These are phyloP conservation scores for Yarrowia galli DNA, from an alignment of 1,139 yeast genomes.

Conservation along the genomic window DNA sequence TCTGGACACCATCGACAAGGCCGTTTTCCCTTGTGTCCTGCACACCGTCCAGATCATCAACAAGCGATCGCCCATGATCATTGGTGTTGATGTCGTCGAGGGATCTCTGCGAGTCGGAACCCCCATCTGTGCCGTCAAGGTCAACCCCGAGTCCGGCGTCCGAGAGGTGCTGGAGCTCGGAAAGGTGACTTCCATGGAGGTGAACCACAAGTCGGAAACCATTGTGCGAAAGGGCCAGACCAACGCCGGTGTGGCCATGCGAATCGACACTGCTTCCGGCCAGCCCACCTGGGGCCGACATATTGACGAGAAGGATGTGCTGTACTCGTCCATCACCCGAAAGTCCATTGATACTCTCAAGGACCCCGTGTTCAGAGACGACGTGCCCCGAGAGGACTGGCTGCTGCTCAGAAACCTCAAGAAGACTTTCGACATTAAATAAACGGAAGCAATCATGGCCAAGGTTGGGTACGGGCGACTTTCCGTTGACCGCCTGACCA, in stretches of 20 bases:
- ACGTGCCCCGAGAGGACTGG: constrained; percentile 96
- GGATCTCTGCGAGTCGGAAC: constrained; percentile 92
- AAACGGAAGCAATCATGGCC: constrained; percentile 39
- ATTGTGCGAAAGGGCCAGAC: constrained; percentile 93
- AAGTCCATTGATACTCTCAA: constrained; percentile 94
- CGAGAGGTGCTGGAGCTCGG: constrained; percentile 79
- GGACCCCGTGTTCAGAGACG: constrained; percentile 96
- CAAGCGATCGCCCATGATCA: constrained; percentile 98
- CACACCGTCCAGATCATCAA: constrained; percentile 95
- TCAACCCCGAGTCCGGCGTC: constrained; percentile 83
- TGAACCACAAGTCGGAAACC: constrained; percentile 84
- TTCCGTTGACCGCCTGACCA: neutral
- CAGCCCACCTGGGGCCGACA: constrained; percentile 99
- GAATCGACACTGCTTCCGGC: constrained; percentile 90
- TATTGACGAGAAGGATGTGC: constrained; percentile 87
- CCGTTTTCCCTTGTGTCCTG: constrained; percentile 93
- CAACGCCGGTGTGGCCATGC: constrained; percentile 97
- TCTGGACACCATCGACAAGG: constrained; percentile 84
- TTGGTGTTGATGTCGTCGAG: constrained; percentile 96
- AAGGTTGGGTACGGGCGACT: neutral
- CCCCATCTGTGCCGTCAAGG: constrained; percentile 93
- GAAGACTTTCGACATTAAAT: constrained; percentile 81
- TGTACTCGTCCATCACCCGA: constrained; percentile 88
- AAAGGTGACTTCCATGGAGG: constrained; percentile 86
- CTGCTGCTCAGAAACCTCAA: constrained; percentile 85